Evolutionary conservation across 2,329 filamentous ascomycete genomes (phyloP), one percentile per base, ranked within the genome.

Genomic region (Talaromyces sp.): DNA sequence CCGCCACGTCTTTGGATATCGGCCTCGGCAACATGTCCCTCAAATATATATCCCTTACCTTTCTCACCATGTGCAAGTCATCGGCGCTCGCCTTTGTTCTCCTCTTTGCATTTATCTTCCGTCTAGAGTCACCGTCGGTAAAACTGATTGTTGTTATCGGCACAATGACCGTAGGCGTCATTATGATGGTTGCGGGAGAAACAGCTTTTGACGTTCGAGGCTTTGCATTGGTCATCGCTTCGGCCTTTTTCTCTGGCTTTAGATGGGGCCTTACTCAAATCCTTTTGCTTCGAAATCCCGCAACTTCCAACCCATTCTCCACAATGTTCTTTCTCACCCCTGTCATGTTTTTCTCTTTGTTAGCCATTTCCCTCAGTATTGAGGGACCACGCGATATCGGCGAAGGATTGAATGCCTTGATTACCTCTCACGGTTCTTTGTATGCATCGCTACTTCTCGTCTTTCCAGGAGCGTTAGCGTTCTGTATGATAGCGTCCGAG

Each of bases 41-140:
- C 68, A 95, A 93, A 75, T 97, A 96, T 74, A 98, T 99, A 69
- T 93, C 91, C 49, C 85, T 99, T 66, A 97, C 93, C 10, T 99
- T 99, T 74, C 96, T 96, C 77, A 99, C 95, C 62, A 98, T 99
- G 95, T 98, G 95, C 79, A 99, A 99, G 83, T 98, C 93, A 6
- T 97, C 93, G 10, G 91, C 93, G 17, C 84, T 99, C 24, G 93
- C 91, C 51, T 99, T 98, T 72, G 95, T 99, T 58, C 87, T 99
- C 24, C 76, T 96, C 55, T 99, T 99, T 73, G 95, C 95, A 64
- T 96, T 99, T 71, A 74, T 96, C 54, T 98, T 99, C 80, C 87
- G 90, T 58, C 86, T 99, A 57, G 95, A 99, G 76, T 85, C 85
- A 11, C 91, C 91, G 0, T 97, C 93, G 0, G 87, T 89, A 82